Evolutionary conservation across 257 asterid genomes (phyloP).

Genomic region (Jaltomata sinuosa): DNA sequence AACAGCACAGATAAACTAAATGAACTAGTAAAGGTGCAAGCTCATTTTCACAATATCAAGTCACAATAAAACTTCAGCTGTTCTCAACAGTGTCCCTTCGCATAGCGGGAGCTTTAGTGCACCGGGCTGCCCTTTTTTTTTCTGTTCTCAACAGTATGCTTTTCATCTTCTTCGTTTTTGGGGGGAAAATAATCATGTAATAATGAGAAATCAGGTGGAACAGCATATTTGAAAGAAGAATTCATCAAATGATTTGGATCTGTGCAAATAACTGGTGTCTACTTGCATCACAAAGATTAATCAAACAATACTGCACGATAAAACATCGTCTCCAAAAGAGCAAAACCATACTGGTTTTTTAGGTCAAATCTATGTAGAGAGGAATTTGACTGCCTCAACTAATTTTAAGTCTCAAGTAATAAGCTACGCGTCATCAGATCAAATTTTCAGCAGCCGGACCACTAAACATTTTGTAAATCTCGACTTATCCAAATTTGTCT

Average conservation of each 20-base stretch:
- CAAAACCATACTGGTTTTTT: not conserved
- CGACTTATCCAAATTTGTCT: not conserved
- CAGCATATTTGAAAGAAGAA: not conserved
- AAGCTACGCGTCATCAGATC: not conserved
- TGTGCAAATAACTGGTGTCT: not conserved
- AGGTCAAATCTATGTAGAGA: not conserved
- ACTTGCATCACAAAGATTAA: not conserved
- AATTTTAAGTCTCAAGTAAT: not conserved
- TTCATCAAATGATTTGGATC: not conserved
- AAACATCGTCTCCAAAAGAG: not conserved
- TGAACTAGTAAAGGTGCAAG: not conserved
- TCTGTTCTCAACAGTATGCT: not conserved
- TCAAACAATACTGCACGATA: not conserved
- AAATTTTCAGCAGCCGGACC: not conserved
- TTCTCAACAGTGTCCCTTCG: not conserved
- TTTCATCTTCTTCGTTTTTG: not conserved
- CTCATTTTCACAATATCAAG: not conserved
- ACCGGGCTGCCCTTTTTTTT: too few species aligned
- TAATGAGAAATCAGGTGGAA: not conserved
- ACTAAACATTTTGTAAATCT: not conserved
- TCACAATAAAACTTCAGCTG: not conserved
- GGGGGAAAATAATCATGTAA: not conserved
- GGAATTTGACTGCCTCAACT: not conserved
- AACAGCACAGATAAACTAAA: not conserved
- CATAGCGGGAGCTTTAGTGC: too few species aligned